A percentile compares a stretch with the other conserved stretches of the same genome.
These are phyloP conservation scores for Emmonsia crescens DNA, from an alignment of 2,329 filamentous ascomycete species.

Conservation along the genomic window DNA sequence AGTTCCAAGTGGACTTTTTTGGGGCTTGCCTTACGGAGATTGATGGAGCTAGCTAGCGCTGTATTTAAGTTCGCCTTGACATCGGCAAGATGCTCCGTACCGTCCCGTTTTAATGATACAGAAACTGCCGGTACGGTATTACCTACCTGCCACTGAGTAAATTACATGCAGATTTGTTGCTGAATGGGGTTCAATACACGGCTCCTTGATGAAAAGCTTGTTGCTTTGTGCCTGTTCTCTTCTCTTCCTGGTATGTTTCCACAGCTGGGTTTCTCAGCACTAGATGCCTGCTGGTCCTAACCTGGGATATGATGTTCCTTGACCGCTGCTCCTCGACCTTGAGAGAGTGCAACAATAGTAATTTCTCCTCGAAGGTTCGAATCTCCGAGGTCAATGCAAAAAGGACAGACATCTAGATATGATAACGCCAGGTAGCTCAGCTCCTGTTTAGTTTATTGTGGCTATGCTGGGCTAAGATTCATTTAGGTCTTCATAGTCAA, in stretches of 20 bases:
- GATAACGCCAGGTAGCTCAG: background rate
- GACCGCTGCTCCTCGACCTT: background rate
- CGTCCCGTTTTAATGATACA: background rate
- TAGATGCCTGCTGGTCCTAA: background rate
- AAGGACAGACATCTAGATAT: background rate
- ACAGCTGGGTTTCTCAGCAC: background rate
- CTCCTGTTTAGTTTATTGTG: background rate
- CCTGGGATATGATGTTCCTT: background rate
- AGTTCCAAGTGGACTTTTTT: background rate
- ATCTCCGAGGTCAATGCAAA: background rate
- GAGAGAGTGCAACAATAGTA: background rate
- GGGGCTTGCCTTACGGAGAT: background rate
- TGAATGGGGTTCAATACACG: too few species aligned
- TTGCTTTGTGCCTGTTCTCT: background rate
- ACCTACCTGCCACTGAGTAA: too few species aligned
- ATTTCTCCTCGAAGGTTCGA: background rate
- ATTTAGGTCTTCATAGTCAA: background rate
- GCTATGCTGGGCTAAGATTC: background rate
- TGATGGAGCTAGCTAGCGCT: background rate
- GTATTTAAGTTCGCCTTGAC: background rate
- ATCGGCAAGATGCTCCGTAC: background rate
- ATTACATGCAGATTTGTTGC: too few species aligned
- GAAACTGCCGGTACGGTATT: background rate
- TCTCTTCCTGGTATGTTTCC: background rate
- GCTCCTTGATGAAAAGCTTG: too few species aligned